These are phyloP conservation scores for Mycena vitilis DNA, from an alignment of 768 basidiomycete genomes.

Conservation along the genomic window DNA sequence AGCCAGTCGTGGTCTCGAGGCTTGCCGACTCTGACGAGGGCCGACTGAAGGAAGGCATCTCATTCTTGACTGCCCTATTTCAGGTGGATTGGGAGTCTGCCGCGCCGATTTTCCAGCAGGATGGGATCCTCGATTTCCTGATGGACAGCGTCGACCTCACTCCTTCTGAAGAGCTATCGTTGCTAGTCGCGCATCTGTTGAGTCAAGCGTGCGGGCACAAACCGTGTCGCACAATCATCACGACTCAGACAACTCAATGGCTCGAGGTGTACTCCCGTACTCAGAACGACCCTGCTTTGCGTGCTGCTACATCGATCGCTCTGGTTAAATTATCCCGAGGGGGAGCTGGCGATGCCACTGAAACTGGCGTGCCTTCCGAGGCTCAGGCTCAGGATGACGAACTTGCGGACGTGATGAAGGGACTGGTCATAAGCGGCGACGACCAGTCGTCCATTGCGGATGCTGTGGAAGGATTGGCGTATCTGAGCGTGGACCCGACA, in stretches of 20 bases:
- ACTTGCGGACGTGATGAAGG: conserved; percentile 67
- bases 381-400: conserved; percentile 51
- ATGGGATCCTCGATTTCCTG: conserved; percentile 72
- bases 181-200: conserved; percentile 78
- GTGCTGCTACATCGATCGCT: conserved; percentile 76
- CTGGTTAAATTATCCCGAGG: conserved; percentile 83
- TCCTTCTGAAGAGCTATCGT: conserved; percentile 59
- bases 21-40: conserved; percentile 69
- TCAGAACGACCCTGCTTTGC: conserved; percentile 57
- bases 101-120: conserved; percentile 69
- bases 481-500: conserved; percentile 73
- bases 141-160: conserved; percentile 79
- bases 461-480: conserved; percentile 87
- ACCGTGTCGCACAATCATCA: conserved; percentile 70
- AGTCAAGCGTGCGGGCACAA: conserved; percentile 84
- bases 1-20: conserved; percentile 58
- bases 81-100: conserved; percentile 84
- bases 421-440: conserved; percentile 57
- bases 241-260: conserved; percentile 72
- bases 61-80: conserved; percentile 83
- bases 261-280: conserved; percentile 68
- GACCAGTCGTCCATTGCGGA: conserved; percentile 63
- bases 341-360: conserved; percentile 56
- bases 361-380: conserved; percentile 35
- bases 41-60: conserved; percentile 64